A percentile compares a stretch with the other conserved stretches of the same genome.
phyloP scores from a whole-genome alignment of 2,329 filamentous ascomycete species.

The Spiromastix sp. region DNA sequence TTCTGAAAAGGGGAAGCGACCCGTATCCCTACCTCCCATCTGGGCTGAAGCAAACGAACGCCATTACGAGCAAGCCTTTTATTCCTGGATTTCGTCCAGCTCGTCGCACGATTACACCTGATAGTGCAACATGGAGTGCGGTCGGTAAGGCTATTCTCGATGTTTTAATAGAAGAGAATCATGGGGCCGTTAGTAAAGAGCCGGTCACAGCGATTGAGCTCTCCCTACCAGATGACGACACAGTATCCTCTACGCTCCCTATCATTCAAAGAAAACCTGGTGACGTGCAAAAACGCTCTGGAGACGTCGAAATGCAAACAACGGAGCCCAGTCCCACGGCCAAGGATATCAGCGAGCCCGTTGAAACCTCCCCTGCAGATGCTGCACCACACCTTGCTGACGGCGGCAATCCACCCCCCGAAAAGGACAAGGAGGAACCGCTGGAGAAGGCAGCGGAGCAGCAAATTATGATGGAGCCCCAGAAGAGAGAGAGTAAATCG shows the following conservation, averaged over 20 bases:
- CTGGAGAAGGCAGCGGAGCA: slow-evolving; percentile 11
- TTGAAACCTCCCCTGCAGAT: background rate
- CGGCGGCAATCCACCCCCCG: background rate
- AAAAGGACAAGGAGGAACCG: slow-evolving; percentile 7
- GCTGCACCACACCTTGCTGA: background rate
- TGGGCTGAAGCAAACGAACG: background rate
- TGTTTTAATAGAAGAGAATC: slow-evolving; percentile 31
- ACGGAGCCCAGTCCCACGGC: background rate
- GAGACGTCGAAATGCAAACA: slow-evolving; percentile 2
- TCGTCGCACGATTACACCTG: slow-evolving; percentile 28
- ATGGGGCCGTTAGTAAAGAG: slow-evolving; percentile 16
- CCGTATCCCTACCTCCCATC: slow-evolving; percentile 39
- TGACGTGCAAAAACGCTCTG: background rate
- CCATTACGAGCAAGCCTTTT: slow-evolving; percentile 9
- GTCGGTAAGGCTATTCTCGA: slow-evolving; percentile 40
- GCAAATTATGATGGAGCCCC: background rate
- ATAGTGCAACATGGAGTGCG: slow-evolving; percentile 34
- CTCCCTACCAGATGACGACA: slow-evolving; percentile 24
- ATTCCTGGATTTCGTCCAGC: slow-evolving; percentile 28
- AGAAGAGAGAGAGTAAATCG: background rate
- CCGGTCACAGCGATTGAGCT: slow-evolving; percentile 34
- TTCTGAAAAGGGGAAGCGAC: slow-evolving; percentile 45
- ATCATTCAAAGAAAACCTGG: slow-evolving; percentile 6
- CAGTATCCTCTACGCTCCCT: slow-evolving; percentile 6
- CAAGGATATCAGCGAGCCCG: background rate